Evolutionary conservation across 2,329 filamentous ascomycete genomes (phyloP).

Genomic region (Colletotrichum sp.): DNA sequence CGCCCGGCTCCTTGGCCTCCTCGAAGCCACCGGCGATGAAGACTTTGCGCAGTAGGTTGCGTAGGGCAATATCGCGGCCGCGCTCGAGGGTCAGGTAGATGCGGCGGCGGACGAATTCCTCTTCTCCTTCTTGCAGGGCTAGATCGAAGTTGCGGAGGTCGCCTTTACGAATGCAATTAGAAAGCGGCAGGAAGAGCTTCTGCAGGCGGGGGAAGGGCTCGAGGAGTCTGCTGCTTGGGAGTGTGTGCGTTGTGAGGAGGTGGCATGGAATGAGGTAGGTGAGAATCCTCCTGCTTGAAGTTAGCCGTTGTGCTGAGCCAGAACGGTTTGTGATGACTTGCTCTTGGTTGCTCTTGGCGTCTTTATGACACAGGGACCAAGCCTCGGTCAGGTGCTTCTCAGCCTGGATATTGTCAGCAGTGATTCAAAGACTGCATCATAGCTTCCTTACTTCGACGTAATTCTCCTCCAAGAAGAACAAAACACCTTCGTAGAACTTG

Average conservation of each 20-base stretch:
- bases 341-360: slow-evolving; percentile 80
- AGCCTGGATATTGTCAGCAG: slow-evolving; percentile 54
- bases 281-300: slow-evolving; percentile 73
- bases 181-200: slow-evolving; percentile 78
- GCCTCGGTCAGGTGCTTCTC: slow-evolving; percentile 82
- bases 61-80: slow-evolving; percentile 86
- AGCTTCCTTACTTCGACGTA: slow-evolving; percentile 70
- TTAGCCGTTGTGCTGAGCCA: background rate
- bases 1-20: slow-evolving; percentile 71
- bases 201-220: slow-evolving; percentile 78
- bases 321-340: slow-evolving; percentile 44
- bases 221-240: slow-evolving; percentile 77
- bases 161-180: slow-evolving; percentile 78
- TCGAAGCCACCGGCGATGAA: slow-evolving; percentile 86
- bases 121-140: slow-evolving; percentile 80
- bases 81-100: slow-evolving; percentile 96
- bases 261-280: slow-evolving; percentile 95
- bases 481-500: slow-evolving; percentile 92
- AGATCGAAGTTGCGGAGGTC: slow-evolving; percentile 85
- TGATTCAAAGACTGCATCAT: too few species aligned
- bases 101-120: slow-evolving; percentile 90
- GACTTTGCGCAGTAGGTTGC: slow-evolving; percentile 91
- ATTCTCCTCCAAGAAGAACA: slow-evolving; percentile 94
- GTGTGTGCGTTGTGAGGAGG: slow-evolving; percentile 83
- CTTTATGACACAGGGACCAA: slow-evolving; percentile 79